A percentile compares a stretch with the other conserved stretches of the same genome.
Evolutionary conservation across 2,329 filamentous ascomycete genomes (phyloP).

Genomic region (Fusarium euwallaceae): DNA sequence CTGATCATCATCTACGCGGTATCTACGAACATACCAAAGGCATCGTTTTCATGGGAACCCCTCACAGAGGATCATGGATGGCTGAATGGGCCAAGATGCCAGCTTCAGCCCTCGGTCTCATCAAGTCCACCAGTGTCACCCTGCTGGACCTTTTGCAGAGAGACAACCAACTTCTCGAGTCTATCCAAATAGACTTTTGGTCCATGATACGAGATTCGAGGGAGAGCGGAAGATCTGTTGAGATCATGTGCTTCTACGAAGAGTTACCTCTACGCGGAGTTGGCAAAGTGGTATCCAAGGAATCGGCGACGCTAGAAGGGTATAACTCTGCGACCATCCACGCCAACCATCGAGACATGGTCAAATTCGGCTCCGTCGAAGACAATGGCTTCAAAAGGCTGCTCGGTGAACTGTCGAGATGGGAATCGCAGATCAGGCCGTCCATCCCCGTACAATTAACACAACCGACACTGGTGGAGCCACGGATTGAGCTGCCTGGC

Average conservation of each 20-base stretch:
- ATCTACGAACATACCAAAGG: slow-evolving; percentile 48
- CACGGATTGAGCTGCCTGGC: not conserved
- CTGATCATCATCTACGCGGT: slow-evolving; percentile 45
- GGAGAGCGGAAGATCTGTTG: slow-evolving; percentile 27
- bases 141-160: slow-evolving; percentile 47
- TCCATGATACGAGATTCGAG: slow-evolving; percentile 43
- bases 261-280: slow-evolving; percentile 46
- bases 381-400: slow-evolving; percentile 49
- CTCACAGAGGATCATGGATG: slow-evolving; percentile 52
- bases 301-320: slow-evolving; percentile 49
- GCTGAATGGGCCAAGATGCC: slow-evolving; percentile 52
- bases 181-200: slow-evolving; percentile 43
- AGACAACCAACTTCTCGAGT: slow-evolving; percentile 45
- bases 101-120: slow-evolving; percentile 44
- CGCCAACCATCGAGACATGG: slow-evolving; percentile 45
- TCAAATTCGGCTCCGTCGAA: slow-evolving; percentile 30
- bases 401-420: slow-evolving; percentile 32
- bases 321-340: slow-evolving; percentile 47
- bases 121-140: slow-evolving; percentile 50
- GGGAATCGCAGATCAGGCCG: slow-evolving; percentile 5
- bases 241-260: slow-evolving; percentile 54
- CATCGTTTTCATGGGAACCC: slow-evolving; percentile 56
- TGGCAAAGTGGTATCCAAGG: slow-evolving; percentile 46
- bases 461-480: not conserved
- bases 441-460: not conserved